These are phyloP conservation scores for Hypholoma fasciculare DNA, from an alignment of 768 basidiomycete genomes.

Conservation along the genomic window DNA sequence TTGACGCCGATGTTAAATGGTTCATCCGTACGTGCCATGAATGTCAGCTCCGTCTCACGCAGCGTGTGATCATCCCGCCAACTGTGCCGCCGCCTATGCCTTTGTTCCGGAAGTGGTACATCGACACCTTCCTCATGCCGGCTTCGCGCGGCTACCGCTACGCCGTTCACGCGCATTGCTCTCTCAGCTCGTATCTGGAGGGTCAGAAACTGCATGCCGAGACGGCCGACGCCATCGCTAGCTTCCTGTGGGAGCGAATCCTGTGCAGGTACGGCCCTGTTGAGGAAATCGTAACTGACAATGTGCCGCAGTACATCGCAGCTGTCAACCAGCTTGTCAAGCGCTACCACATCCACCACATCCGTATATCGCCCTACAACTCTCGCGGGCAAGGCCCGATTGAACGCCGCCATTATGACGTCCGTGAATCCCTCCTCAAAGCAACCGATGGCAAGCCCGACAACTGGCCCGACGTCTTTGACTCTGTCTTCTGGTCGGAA, in stretches of 20 bases:
- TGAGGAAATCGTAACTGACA: constrained; percentile 33
- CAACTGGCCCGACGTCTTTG: constrained; percentile 26
- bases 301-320: constrained; percentile 10
- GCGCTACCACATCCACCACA: constrained; percentile 32
- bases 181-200: constrained; percentile 19
- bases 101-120: constrained; percentile 27
- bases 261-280: constrained; percentile 16
- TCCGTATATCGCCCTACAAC: constrained; percentile 41
- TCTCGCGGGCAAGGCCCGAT: constrained; percentile 36
- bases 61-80: constrained; percentile 22
- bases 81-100: constrained; percentile 17
- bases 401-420: constrained; percentile 27
- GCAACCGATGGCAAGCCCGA: constrained; percentile 22
- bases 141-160: constrained; percentile 13
- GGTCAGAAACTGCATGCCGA: constrained; percentile 13
- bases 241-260: constrained; percentile 8
- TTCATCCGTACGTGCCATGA: constrained; percentile 31
- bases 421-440: constrained; percentile 30
- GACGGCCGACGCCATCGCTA: constrained; percentile 7
- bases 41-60: constrained; percentile 29
- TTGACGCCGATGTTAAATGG: constrained; percentile 24
- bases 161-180: constrained; percentile 23
- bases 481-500: constrained; percentile 30
- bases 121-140: constrained; percentile 37
- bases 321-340: constrained; percentile 15